Evolutionary conservation across 2,329 filamentous ascomycete genomes (phyloP), one percentile per base, ranked within the genome.

Genomic region (Cladophialophora yegresii): DNA sequence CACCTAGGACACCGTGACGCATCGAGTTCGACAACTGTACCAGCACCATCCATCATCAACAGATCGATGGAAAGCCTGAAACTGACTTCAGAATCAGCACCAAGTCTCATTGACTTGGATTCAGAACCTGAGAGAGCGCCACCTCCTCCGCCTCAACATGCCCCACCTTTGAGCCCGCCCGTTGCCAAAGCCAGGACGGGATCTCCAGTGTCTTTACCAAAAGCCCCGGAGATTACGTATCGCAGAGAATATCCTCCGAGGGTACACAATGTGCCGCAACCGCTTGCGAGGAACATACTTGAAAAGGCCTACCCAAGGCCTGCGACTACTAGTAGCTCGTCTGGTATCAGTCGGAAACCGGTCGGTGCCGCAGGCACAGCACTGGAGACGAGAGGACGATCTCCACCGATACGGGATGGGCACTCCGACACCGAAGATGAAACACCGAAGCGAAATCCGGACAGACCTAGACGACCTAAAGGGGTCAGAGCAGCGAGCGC

Each of bases 171-270:
- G 2, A 51, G 22, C 13, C 60, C 59, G n/a, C 28, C 54, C 1
- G 61, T 45, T n/a, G 50, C 53, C 28, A 67, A 66, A 51, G 26
- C 62, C 8, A 61, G 63, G 30, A 57, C 66, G n/a, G 61, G 54
- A 36, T 68, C 69, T 36, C 67, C 71, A 23, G 47, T 62, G 9
- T 45, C 60, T 12, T 33, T 66, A 26, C 61, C 65, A 20, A 71
- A 66, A 58, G 58, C 71, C 13, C 65, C 67, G n/a, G 69, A 71
- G 13, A 75, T 78, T 22, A 75, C 78, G 0, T 84, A 84, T 69
- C 77, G 82, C 66, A 82, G 80, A 65, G 82, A 84, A 66, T 83
- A 82, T 67, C 80, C 81, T 3, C 72, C 76, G 40, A 72, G 75
- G 13, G 72, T 73, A 13, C 74, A 75, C 8, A 73, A 62, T 32